These are phyloP conservation scores for Trichosporon sp. DNA, from an alignment of 1,284 basidiomycete species.

Conservation along the genomic window DNA sequence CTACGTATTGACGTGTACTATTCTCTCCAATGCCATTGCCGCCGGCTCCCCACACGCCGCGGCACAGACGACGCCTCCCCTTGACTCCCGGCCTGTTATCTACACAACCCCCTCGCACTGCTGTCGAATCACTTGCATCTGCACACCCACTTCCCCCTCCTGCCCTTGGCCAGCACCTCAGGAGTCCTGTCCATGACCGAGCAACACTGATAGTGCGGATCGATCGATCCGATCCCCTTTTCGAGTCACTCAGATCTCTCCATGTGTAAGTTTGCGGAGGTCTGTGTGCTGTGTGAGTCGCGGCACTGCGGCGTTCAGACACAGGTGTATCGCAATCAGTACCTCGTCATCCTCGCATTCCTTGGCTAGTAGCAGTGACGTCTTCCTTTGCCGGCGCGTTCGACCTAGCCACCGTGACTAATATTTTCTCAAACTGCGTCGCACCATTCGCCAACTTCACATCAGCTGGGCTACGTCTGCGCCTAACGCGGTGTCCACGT, in stretches of 20 bases:
- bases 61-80: background rate
- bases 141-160: background rate
- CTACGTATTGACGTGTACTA: background rate
- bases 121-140: background rate
- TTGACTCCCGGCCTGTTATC: background rate
- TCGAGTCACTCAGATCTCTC: background rate
- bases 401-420: background rate
- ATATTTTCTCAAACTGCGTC: background rate
- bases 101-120: background rate
- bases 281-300: background rate
- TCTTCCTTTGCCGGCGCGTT: background rate
- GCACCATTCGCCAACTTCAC: background rate
- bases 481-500: background rate
- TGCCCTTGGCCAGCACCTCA: background rate
- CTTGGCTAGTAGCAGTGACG: background rate
- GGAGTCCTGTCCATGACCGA: background rate
- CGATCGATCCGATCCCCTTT: background rate
- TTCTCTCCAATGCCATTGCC: constrained; percentile 1
- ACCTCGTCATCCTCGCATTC: background rate
- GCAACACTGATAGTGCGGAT: background rate
- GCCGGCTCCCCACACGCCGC: background rate
- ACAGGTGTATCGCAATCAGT: background rate
- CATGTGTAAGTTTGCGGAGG: background rate
- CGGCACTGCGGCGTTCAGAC: background rate
- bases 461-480: background rate